Evolutionary conservation across 2,329 filamentous ascomycete species (phyloP).

Genomic region (Aspergillus ochraceoroseus): DNA sequence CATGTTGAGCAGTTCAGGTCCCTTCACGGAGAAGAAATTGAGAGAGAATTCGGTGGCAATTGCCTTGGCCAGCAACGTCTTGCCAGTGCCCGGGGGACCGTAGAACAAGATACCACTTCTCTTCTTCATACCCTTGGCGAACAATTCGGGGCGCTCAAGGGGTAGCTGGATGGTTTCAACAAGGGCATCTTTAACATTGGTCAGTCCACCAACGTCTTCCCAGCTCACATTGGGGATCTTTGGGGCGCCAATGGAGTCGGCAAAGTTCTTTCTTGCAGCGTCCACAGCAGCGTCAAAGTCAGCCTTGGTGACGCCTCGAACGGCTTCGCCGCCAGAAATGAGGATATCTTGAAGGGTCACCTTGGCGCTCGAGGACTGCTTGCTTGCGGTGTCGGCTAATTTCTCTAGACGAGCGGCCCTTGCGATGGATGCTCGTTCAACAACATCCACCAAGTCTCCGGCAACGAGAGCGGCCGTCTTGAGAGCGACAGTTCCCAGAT

Average conservation of each 20-base stretch:
- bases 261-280: slow-evolving; percentile 94
- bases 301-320: slow-evolving; percentile 69
- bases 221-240: slow-evolving; percentile 97
- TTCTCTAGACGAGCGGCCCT: slow-evolving; percentile 69
- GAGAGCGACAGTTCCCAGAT: slow-evolving; percentile 76
- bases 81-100: slow-evolving; percentile 97
- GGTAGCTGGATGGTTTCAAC: slow-evolving; percentile 95
- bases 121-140: slow-evolving; percentile 98
- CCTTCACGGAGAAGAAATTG: slow-evolving; percentile 99
- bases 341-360: slow-evolving; percentile 78
- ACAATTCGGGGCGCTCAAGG: slow-evolving; percentile 83
- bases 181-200: slow-evolving; percentile 94
- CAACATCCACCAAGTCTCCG: slow-evolving; percentile 88
- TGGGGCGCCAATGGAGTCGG: slow-evolving; percentile 91
- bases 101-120: slow-evolving; percentile 98
- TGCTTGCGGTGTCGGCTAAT: slow-evolving; percentile 51
- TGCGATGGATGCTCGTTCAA: slow-evolving; percentile 79
- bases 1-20: slow-evolving; percentile 96
- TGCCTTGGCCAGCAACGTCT: slow-evolving; percentile 97
- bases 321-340: slow-evolving; percentile 74
- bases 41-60: slow-evolving; percentile 98
- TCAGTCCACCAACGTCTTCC: slow-evolving; percentile 90
- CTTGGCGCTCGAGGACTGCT: slow-evolving; percentile 23
- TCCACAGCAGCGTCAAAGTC: slow-evolving; percentile 95
- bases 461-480: slow-evolving; percentile 95